These are phyloP conservation scores for Amanita fuliginea DNA, from an alignment of 768 basidiomycete genomes.

Conservation along the genomic window DNA sequence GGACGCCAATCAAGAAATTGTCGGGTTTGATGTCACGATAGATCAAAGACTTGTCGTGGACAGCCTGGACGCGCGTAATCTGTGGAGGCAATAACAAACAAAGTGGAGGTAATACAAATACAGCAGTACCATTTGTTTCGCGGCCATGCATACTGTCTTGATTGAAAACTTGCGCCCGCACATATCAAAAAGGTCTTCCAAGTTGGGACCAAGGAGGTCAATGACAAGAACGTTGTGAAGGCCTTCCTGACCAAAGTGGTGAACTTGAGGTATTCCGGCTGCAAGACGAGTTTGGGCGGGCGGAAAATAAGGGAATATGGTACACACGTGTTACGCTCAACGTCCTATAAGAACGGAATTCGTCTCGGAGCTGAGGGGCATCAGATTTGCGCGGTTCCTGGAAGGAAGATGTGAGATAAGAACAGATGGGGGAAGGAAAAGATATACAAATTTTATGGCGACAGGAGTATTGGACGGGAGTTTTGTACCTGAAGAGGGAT, in stretches of 20 bases:
- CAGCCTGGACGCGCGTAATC: slow-evolving; percentile 93
- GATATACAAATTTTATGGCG: slow-evolving; percentile 92
- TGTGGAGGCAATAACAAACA: slow-evolving; percentile 20
- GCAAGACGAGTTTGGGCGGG: slow-evolving; percentile 10
- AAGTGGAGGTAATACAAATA: not conserved
- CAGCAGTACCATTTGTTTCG: slow-evolving; percentile 85
- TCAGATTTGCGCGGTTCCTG: slow-evolving; percentile 96
- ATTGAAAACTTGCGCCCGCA: slow-evolving; percentile 95
- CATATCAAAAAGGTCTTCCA: slow-evolving; percentile 99
- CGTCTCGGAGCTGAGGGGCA: slow-evolving; percentile 94
- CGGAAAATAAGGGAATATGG: not conserved
- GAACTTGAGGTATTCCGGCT: slow-evolving; percentile 97
- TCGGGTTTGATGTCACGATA: slow-evolving; percentile 99
- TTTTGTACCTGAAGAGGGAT: slow-evolving; percentile 55
- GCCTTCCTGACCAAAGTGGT: slow-evolving; percentile 98
- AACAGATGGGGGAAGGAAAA: slow-evolving; percentile 4
- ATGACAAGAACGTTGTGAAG: slow-evolving; percentile 93
- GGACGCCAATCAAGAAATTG: slow-evolving; percentile 95
- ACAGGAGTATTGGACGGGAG: slow-evolving; percentile 78
- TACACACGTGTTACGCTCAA: slow-evolving; percentile 78
- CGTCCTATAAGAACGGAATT: slow-evolving; percentile 95
- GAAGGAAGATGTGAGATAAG: slow-evolving; percentile 7
- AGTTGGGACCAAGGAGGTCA: slow-evolving; percentile 92
- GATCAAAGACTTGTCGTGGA: slow-evolving; percentile 97
- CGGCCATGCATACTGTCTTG: slow-evolving; percentile 98